These are phyloP conservation scores for Melastoma candidum DNA, from an alignment of 441 rosid species.

Conservation along the genomic window DNA sequence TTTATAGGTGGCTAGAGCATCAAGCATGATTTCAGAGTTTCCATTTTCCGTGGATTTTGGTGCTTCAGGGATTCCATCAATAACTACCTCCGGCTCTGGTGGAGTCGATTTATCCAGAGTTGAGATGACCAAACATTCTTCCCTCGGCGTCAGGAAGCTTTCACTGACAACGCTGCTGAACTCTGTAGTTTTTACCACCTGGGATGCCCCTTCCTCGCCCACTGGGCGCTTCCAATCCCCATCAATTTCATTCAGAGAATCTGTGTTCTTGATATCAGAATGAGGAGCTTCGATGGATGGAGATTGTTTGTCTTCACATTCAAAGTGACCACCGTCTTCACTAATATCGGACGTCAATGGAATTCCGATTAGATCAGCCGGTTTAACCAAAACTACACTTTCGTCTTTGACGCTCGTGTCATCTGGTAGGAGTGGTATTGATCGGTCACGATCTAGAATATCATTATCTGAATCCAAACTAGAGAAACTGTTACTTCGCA, in stretches of 20 bases:
- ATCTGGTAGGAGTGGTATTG: too few relatives aligned
- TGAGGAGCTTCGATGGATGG: conserved; percentile 8
- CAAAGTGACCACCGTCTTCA: too few relatives aligned
- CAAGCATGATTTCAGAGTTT: conserved; percentile 9
- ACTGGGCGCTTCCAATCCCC: conserved; percentile 10
- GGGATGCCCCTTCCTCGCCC: conserved; percentile 7
- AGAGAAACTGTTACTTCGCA: too few relatives aligned
- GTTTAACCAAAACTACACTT: too few relatives aligned
- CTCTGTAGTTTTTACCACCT: conserved; percentile 15
- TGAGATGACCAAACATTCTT: conserved; percentile 5
- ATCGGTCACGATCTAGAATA: too few relatives aligned
- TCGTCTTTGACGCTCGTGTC: too few relatives aligned
- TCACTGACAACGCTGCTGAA: conserved; percentile 7
- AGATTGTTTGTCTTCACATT: conserved; percentile 11
- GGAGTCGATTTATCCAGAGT: not conserved
- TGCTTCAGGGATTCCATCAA: conserved; percentile 6
- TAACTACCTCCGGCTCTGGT: conserved; percentile 10
- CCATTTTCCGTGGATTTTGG: conserved; percentile 15
- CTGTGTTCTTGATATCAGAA: conserved; percentile 9
- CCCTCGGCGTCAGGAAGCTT: conserved; percentile 15
- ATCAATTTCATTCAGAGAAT: not conserved
- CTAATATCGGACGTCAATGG: too few relatives aligned
- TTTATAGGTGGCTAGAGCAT: not conserved
- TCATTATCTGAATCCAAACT: too few relatives aligned
- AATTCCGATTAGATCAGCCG: too few relatives aligned